A percentile compares a stretch with the other conserved stretches of the same genome.
Evolutionary conservation across 2,329 filamentous ascomycete species (phyloP).

Genomic region (Penicillium sp.): DNA sequence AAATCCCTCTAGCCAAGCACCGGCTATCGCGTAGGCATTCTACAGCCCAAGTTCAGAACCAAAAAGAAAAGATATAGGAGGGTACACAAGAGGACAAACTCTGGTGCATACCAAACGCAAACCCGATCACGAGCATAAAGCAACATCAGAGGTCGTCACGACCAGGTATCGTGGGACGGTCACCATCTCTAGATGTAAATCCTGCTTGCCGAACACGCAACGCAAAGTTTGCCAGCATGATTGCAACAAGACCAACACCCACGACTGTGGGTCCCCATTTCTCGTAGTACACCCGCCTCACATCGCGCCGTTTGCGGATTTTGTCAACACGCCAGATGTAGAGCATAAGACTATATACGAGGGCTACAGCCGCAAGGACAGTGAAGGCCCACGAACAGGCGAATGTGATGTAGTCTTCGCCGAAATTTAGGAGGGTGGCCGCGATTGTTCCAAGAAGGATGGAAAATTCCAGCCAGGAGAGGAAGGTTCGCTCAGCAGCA

Average conservation of each 20-base stretch:
- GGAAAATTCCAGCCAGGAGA: slow-evolving; percentile 96
- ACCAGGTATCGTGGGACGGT: slow-evolving; percentile 4
- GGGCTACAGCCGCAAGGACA: slow-evolving; percentile 73
- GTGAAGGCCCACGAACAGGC: slow-evolving; percentile 79
- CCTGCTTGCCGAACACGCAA: slow-evolving; percentile 69
- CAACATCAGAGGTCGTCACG: slow-evolving; percentile 20
- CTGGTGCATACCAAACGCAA: background rate
- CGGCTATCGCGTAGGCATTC: background rate
- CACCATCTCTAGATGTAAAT: slow-evolving; percentile 29
- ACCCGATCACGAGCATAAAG: background rate
- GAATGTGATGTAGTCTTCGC: slow-evolving; percentile 65
- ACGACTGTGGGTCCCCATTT: slow-evolving; percentile 80
- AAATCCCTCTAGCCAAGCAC: background rate
- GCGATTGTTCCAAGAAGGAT: slow-evolving; percentile 92
- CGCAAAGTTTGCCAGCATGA: slow-evolving; percentile 79
- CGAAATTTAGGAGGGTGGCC: slow-evolving; percentile 82
- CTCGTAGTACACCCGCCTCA: slow-evolving; percentile 80
- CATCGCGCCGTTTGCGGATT: slow-evolving; percentile 81
- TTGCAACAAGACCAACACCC: slow-evolving; percentile 73
- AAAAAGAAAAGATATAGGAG: background rate
- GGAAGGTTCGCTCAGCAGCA: slow-evolving; percentile 91
- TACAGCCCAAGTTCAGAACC: background rate
- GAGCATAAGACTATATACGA: slow-evolving; percentile 82
- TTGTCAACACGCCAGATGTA: slow-evolving; percentile 88
- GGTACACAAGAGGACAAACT: background rate